Conservation (phyloP, 371 early-diverging fungal species). For the Apophysomyces variabilis region DNA sequence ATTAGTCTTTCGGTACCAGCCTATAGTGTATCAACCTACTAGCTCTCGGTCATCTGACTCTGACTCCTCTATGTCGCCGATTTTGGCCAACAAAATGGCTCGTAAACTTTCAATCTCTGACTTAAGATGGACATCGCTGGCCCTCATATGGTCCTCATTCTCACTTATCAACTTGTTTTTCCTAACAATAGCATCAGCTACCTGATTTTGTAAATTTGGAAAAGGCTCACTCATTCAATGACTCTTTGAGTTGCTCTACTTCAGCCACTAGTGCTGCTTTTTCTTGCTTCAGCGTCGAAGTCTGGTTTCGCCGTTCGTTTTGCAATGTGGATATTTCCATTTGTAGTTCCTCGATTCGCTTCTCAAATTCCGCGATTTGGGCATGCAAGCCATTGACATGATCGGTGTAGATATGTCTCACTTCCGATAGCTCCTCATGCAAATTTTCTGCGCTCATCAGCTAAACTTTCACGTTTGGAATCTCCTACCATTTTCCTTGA, state of each 20-base stretch:
- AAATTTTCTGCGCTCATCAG: slow-evolving; percentile 42
- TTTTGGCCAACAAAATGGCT: slow-evolving; percentile 45
- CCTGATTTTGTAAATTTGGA: not conserved
- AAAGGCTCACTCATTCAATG: slow-evolving; percentile 36
- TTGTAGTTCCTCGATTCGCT: slow-evolving; percentile 54
- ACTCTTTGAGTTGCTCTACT: slow-evolving; percentile 28
- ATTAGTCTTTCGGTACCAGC: not conserved
- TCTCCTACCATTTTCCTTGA: slow-evolving; percentile 63
- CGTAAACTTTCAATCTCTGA: slow-evolving; percentile 49
- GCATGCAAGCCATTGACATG: slow-evolving; percentile 54
- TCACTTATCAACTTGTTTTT: slow-evolving; percentile 35
- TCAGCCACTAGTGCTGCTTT: slow-evolving; percentile 32
- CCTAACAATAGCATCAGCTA: slow-evolving; percentile 21
- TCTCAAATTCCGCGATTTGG: slow-evolving; percentile 63
- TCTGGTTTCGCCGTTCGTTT: slow-evolving; percentile 31
- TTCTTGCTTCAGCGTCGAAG: slow-evolving; percentile 28
- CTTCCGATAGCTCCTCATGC: slow-evolving; percentile 56
- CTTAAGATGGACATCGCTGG: slow-evolving; percentile 35
- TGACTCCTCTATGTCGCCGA: slow-evolving; percentile 31
- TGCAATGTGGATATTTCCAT: slow-evolving; percentile 42
- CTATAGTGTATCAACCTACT: not conserved
- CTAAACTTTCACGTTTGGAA: not conserved
- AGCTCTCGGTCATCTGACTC: slow-evolving; percentile 17
- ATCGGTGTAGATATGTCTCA: slow-evolving; percentile 57
- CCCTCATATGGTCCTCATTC: slow-evolving; percentile 32